These are phyloP conservation scores for Jaapia argillacea DNA, from an alignment of 768 basidiomycete species.

Conservation along the genomic window DNA sequence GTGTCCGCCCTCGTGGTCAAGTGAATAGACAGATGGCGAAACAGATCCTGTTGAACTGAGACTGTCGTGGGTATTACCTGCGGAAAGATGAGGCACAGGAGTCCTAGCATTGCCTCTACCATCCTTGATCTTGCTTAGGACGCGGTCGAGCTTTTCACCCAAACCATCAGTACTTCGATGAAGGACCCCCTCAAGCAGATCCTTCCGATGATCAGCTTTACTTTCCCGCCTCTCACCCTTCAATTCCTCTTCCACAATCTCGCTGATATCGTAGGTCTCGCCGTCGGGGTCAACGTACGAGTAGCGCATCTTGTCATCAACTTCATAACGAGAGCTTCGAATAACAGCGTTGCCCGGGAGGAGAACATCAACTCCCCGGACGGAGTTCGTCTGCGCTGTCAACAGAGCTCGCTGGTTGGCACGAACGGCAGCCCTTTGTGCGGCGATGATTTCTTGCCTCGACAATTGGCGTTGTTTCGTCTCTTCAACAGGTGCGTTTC, in stretches of 20 bases:
- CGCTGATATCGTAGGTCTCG: constrained; percentile 87
- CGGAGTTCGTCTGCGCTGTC: constrained; percentile 73
- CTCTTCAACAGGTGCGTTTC: constrained; percentile 20
- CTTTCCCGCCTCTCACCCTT: constrained; percentile 32
- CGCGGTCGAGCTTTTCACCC: constrained; percentile 63
- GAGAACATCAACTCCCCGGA: constrained; percentile 82
- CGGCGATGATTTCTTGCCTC: constrained; percentile 86
- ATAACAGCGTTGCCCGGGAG: constrained; percentile 80
- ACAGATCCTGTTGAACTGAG: constrained; percentile 19
- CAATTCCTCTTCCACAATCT: constrained; percentile 88
- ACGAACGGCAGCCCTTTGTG: constrained; percentile 77
- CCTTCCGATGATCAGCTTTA: constrained; percentile 30
- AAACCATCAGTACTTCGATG: constrained; percentile 48
- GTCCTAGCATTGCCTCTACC: constrained; percentile 33
- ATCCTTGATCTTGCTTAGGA: constrained; percentile 66
- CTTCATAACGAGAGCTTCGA: constrained; percentile 70
- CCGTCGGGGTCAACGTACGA: constrained; percentile 90
- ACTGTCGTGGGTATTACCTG: constrained; percentile 15
- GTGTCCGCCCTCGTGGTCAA: constrained; percentile 27
- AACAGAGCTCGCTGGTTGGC: constrained; percentile 84
- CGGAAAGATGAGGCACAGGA: constrained; percentile 10
- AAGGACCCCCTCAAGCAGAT: constrained; percentile 60
- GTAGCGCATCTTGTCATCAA: constrained; percentile 73
- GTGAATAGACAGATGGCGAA: constrained; percentile 50
- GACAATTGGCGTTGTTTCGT: constrained; percentile 36